These are phyloP conservation scores for Trametes meyenii DNA, from an alignment of 768 basidiomycete genomes.

Conservation along the genomic window DNA sequence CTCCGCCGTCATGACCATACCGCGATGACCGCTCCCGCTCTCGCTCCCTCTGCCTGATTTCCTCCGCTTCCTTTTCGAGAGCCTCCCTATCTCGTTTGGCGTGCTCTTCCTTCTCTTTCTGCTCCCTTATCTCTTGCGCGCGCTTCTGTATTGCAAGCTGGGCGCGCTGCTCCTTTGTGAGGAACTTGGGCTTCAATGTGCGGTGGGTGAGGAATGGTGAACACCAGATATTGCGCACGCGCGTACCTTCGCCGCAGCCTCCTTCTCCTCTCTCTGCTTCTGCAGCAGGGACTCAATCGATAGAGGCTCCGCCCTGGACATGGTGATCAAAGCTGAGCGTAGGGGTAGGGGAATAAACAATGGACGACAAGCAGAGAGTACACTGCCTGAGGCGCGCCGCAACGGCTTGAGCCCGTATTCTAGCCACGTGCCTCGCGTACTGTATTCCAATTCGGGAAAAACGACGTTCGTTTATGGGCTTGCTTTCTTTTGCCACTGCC, in stretches of 20 bases:
- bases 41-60: slow-evolving; percentile 53
- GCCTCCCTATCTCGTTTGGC: slow-evolving; percentile 62
- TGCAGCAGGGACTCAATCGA: slow-evolving; percentile 88
- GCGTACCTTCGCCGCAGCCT: slow-evolving; percentile 83
- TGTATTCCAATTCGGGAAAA: slow-evolving; percentile 15
- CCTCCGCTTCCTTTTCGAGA: slow-evolving; percentile 78
- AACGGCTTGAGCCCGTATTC: background rate
- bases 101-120: slow-evolving; percentile 67
- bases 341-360: slow-evolving; percentile 2
- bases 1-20: slow-evolving; percentile 48
- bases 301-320: slow-evolving; percentile 64
- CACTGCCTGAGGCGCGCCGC: background rate
- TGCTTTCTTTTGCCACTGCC: slow-evolving; percentile 15
- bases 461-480: slow-evolving; percentile 3
- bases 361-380: background rate
- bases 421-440: slow-evolving; percentile 8
- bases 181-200: slow-evolving; percentile 79
- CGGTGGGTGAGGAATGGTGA: background rate
- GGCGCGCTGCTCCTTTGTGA: slow-evolving; percentile 90
- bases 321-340: slow-evolving; percentile 12
- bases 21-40: slow-evolving; percentile 43
- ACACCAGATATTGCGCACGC: slow-evolving; percentile 9
- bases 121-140: slow-evolving; percentile 76
- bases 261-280: slow-evolving; percentile 87
- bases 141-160: slow-evolving; percentile 87